These are phyloP conservation scores for Colletotrichum costaricense DNA, from an alignment of 2,329 filamentous ascomycete genomes.

Conservation along the genomic window DNA sequence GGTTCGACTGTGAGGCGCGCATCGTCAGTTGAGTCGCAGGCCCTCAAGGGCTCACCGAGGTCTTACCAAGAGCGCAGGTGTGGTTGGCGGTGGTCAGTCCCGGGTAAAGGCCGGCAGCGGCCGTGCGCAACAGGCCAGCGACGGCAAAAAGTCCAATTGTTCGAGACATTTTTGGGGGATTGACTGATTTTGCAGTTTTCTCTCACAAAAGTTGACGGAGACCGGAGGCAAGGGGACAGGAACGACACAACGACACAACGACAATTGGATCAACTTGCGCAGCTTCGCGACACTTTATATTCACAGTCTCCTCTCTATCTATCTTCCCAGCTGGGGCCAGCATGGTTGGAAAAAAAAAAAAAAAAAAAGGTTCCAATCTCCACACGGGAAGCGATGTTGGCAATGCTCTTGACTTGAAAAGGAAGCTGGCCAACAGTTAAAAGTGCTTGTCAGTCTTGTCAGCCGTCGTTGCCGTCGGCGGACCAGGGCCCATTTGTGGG, in stretches of 20 bases:
- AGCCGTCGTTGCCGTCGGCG: conserved; percentile 13
- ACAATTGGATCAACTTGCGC: neutral
- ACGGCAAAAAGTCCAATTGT: conserved; percentile 38
- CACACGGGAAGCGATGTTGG: conserved; percentile 29
- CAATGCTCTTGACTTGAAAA: conserved; percentile 33
- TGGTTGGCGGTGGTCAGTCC: conserved; percentile 64
- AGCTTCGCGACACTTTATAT: conserved; percentile 8
- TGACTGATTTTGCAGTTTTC: neutral
- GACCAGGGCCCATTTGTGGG: conserved; percentile 14
- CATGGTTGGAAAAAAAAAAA: neutral
- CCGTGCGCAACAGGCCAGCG: conserved; percentile 44
- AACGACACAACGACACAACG: neutral
- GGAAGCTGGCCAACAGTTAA: conserved; percentile 36
- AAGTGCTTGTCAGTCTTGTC: conserved; percentile 15
- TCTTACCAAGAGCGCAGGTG: conserved; percentile 62
- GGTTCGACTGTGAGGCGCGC: conserved; percentile 39
- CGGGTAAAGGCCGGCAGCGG: conserved; percentile 52
- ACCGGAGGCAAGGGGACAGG: neutral
- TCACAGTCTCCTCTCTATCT: conserved; percentile 18
- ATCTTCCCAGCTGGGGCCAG: neutral
- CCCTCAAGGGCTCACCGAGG: neutral
- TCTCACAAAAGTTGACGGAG: neutral
- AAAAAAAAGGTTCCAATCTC: conserved; percentile 2
- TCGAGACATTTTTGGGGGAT: conserved; percentile 42
- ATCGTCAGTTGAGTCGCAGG: neutral